These are phyloP conservation scores for Heritiera fomes DNA, from an alignment of 345 rosid genomes.

Conservation along the genomic window DNA sequence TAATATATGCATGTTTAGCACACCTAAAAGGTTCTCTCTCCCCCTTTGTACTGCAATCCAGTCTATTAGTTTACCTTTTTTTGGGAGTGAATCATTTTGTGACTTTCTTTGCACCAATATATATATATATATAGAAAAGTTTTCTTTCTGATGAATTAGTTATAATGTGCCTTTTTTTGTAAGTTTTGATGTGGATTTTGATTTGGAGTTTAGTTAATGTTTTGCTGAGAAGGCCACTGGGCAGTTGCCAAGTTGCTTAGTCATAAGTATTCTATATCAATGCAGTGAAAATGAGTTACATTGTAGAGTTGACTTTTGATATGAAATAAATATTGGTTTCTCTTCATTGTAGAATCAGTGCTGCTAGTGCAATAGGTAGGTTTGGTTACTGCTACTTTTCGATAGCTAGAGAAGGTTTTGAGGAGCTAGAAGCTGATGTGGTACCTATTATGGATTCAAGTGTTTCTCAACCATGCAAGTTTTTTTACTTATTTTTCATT, in stretches of 20 bases:
- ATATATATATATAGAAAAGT: background rate
- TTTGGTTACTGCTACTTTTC: conserved; percentile 18
- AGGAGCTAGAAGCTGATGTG: too few relatives aligned
- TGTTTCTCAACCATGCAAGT: too few relatives aligned
- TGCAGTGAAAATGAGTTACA: background rate
- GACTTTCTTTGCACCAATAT: too few relatives aligned
- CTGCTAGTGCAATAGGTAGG: conserved; percentile 7
- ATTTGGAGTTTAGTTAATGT: background rate
- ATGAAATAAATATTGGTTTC: conserved; percentile 10
- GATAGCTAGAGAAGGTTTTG: background rate
- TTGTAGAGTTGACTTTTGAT: background rate
- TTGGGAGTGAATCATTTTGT: too few relatives aligned
- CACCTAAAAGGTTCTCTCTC: too few relatives aligned
- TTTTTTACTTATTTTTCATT: too few relatives aligned
- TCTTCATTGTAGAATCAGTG: conserved; percentile 32
- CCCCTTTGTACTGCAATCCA: too few relatives aligned
- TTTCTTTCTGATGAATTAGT: background rate
- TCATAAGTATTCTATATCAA: too few relatives aligned
- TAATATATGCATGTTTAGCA: too few relatives aligned
- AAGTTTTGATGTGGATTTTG: background rate
- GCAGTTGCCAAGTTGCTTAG: background rate
- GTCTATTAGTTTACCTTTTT: too few relatives aligned
- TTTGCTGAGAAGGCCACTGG: background rate
- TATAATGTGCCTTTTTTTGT: background rate
- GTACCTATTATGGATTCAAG: too few relatives aligned